Evolutionary conservation across 306 rosid genomes (phyloP).

Genomic region (Vigna reflexopilosa): DNA sequence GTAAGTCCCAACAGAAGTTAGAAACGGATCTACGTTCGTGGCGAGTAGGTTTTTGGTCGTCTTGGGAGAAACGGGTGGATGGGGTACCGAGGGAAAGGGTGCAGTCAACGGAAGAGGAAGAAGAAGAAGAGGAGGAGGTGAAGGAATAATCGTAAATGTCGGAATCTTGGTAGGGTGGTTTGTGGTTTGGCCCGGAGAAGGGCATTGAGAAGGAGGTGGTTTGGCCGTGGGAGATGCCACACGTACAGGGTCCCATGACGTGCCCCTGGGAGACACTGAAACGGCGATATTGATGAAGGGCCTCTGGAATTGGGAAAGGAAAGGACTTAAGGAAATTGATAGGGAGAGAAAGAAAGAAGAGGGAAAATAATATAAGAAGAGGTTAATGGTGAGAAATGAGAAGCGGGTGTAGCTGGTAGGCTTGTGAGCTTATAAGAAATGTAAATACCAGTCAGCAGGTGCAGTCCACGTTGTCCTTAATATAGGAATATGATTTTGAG

Average conservation of each 20-base stretch:
- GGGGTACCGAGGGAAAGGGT: slow-evolving; percentile 95
- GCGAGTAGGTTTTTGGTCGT: slow-evolving; percentile 53
- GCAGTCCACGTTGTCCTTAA: slow-evolving; percentile 82
- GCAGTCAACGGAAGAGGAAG: slow-evolving; percentile 79
- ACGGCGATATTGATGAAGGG: slow-evolving; percentile 30
- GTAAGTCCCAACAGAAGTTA: slow-evolving; percentile 79
- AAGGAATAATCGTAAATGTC: slow-evolving; percentile 45
- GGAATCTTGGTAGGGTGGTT: slow-evolving; percentile 43
- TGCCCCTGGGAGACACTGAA: slow-evolving; percentile 67
- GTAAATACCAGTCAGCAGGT: slow-evolving; percentile 79
- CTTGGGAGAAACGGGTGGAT: slow-evolving; percentile 67
- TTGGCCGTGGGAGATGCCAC: slow-evolving; percentile 68
- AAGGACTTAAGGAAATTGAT: no score
- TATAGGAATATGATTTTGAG: slow-evolving; percentile 21
- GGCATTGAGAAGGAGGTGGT: slow-evolving; percentile 69
- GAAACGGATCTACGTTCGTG: slow-evolving; percentile 36
- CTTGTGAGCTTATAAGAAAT: slow-evolving; percentile 45
- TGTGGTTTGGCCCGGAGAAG: slow-evolving; percentile 65
- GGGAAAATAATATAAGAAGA: slow-evolving; percentile 45
- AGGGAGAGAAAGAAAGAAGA: background rate
- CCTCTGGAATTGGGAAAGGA: background rate
- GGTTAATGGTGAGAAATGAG: slow-evolving; percentile 34
- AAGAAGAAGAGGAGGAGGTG: slow-evolving; percentile 19
- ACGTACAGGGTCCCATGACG: slow-evolving; percentile 70
- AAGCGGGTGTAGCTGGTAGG: background rate